Conservation (phyloP, 2,329 filamentous ascomycete species). For the Plenodomus lindquistii region DNA sequence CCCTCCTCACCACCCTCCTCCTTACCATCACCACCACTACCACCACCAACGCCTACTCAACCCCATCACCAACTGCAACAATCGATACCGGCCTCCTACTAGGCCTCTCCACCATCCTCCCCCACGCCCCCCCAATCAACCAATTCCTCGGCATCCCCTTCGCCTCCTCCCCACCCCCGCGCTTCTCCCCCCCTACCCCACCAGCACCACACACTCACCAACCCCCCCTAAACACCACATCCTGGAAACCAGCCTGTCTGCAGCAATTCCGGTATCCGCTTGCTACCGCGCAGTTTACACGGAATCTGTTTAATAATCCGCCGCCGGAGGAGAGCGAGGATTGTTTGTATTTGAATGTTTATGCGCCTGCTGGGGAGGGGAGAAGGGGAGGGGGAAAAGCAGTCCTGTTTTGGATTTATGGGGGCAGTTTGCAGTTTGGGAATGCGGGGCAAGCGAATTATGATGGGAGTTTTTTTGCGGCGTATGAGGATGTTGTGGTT, state of each 20-base stretch:
- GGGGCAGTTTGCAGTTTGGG: slow-evolving; percentile 32
- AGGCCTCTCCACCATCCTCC: slow-evolving; percentile 30
- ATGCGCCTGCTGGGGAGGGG: slow-evolving; percentile 23
- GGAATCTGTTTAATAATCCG: slow-evolving; percentile 28
- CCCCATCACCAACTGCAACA: slow-evolving; percentile 24
- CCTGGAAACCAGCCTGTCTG: slow-evolving; percentile 25
- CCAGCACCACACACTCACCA: slow-evolving; percentile 14
- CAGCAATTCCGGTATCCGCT: slow-evolving; percentile 31
- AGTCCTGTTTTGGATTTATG: slow-evolving; percentile 39
- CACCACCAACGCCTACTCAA: neutral
- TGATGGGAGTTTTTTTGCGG: slow-evolving; percentile 34
- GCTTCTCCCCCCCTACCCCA: slow-evolving; percentile 26
- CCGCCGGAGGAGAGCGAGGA: slow-evolving; percentile 40
- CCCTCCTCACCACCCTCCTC: neutral
- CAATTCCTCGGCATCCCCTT: slow-evolving; percentile 39
- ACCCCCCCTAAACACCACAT: slow-evolving; percentile 19
- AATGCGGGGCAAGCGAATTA: slow-evolving; percentile 18
- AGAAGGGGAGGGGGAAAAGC: slow-evolving; percentile 24
- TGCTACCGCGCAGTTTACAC: slow-evolving; percentile 14
- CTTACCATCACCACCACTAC: neutral
- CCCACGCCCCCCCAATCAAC: slow-evolving; percentile 24
- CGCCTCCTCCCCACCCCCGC: slow-evolving; percentile 28
- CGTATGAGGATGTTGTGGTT: slow-evolving; percentile 35
- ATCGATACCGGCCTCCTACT: slow-evolving; percentile 28
- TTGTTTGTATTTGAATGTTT: slow-evolving; percentile 47